Conservation (phyloP, 1,139 yeast genomes). For the Saccharomycopsis hybrid region DNA sequence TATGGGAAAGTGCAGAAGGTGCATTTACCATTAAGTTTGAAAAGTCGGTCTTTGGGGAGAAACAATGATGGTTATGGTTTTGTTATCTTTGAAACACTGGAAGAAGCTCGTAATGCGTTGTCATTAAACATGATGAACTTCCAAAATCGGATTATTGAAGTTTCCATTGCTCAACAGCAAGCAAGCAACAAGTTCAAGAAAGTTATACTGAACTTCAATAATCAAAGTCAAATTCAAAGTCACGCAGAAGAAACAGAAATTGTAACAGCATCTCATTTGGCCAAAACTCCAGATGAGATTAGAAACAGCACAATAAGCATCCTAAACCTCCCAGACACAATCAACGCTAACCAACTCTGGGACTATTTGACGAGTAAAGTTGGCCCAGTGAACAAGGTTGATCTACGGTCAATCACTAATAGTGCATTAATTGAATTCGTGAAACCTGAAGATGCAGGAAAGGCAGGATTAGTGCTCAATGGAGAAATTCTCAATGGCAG, state of each 20-base stretch:
- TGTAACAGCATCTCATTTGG: neutral
- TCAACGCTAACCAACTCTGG: slow-evolving; percentile 38
- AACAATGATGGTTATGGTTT: slow-evolving; percentile 53
- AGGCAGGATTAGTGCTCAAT: slow-evolving; percentile 45
- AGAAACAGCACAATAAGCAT: slow-evolving; percentile 32
- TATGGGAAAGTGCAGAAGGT: slow-evolving; percentile 47
- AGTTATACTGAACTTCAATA: slow-evolving; percentile 25
- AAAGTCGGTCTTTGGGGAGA: slow-evolving; percentile 29
- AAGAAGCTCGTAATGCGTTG: slow-evolving; percentile 39
- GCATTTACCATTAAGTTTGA: slow-evolving; percentile 39
- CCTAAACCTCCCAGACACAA: slow-evolving; percentile 40
- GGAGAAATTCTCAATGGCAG: slow-evolving; percentile 30
- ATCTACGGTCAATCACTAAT: slow-evolving; percentile 41
- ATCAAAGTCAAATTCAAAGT: neutral
- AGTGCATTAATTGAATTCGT: slow-evolving; percentile 52
- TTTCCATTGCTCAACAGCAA: slow-evolving; percentile 35
- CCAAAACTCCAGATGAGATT: slow-evolving; percentile 1
- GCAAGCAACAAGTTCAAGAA: slow-evolving; percentile 27
- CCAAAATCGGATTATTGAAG: slow-evolving; percentile 39
- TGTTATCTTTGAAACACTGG: slow-evolving; percentile 36
- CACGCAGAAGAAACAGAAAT: neutral
- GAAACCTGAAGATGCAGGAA: slow-evolving; percentile 46
- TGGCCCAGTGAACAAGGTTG: slow-evolving; percentile 37
- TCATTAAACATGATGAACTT: slow-evolving; percentile 33
- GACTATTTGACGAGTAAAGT: slow-evolving; percentile 30